phyloP scores from a whole-genome alignment of 2,329 filamentous ascomycete species.

The Colletotrichum melonis region DNA sequence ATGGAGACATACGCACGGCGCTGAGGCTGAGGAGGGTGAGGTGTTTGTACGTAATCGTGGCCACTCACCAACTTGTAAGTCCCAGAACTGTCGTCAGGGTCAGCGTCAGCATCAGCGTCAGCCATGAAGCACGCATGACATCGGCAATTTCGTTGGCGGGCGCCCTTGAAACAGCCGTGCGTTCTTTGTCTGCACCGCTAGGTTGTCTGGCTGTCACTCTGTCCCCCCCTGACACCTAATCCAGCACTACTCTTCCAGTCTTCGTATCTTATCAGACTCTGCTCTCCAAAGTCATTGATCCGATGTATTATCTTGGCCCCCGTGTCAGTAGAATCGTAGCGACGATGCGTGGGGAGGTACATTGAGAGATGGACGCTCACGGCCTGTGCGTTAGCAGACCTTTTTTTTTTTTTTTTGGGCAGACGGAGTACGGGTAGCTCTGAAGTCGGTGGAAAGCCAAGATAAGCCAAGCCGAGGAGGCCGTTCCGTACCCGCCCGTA shows the following conservation, averaged over 20 bases:
- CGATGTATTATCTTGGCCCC: no score
- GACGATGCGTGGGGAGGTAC: neutral
- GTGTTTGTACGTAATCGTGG: no score
- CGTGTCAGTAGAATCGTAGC: no score
- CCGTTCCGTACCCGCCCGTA: neutral
- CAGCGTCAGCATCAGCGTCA: neutral
- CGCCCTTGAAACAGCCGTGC: slow-evolving; percentile 32
- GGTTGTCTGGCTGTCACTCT: neutral
- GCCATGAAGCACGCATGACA: slow-evolving; percentile 17
- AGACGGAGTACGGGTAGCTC: neutral
- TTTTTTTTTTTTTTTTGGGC: neutral
- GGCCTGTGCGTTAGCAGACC: neutral
- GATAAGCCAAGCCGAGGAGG: neutral
- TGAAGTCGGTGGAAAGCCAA: neutral
- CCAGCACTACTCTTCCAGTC: neutral
- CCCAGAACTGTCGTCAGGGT: neutral
- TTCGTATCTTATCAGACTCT: no score
- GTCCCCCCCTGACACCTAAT: neutral
- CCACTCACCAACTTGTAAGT: neutral
- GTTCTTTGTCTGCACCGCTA: slow-evolving; percentile 10
- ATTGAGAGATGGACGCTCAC: neutral
- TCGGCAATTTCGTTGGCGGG: slow-evolving; percentile 24
- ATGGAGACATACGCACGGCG: no score
- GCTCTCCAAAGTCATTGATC: no score
- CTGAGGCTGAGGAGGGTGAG: no score